Base-by-base conservation (phyloP, 164 flowering plant genomes). In the Vitis rupestris region DNA sequence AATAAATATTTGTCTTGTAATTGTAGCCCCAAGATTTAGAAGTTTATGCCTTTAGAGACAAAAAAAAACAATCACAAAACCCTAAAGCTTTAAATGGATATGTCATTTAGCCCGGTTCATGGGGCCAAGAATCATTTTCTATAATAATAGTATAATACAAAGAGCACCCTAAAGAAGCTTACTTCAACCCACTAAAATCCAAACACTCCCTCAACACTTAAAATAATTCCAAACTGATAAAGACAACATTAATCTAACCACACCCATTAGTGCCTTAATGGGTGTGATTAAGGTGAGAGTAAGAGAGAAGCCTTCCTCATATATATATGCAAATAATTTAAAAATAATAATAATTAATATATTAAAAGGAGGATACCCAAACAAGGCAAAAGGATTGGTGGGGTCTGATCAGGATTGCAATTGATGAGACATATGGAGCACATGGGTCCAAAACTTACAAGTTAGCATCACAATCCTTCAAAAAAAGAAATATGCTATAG, bases 401-500 rank as follows among this genome's bases (percentile, higher is more conserved):
- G 74, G 69, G 58, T 72, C 48, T 72, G 69, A 65, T 72, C 74
- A 65, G 74, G 74, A 72, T 72, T 72, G 66, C 75, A 66, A 66
- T 66, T 65, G 52, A 64, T 58, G 14, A 27, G 63, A 65, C 64
- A 71, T 49, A 16, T 57, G 66, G 8, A 4, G 44, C 44, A 51
- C n/a, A 63, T 64, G 68, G 68, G 58, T 12, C 68, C 68, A 71
- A 71, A 37, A 15, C 0, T 37, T 13, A 63, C 47, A 9, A 49
- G 64, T 69, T 61, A 50, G 54, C 49, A n/a, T 52, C 9, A 10
- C 19, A 65, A 53, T 51, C 37, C 29, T 56, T 10, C 44, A 30
- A 52, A 63, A 70, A 54, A 9, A 70, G 54, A 53, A 9, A 62
- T 23, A 23, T 23, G 27, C 27, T 23, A 23, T 23, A 23, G 27